phyloP scores from a whole-genome alignment of 495 filamentous ascomycete species.

The Ramalina intermedia region DNA sequence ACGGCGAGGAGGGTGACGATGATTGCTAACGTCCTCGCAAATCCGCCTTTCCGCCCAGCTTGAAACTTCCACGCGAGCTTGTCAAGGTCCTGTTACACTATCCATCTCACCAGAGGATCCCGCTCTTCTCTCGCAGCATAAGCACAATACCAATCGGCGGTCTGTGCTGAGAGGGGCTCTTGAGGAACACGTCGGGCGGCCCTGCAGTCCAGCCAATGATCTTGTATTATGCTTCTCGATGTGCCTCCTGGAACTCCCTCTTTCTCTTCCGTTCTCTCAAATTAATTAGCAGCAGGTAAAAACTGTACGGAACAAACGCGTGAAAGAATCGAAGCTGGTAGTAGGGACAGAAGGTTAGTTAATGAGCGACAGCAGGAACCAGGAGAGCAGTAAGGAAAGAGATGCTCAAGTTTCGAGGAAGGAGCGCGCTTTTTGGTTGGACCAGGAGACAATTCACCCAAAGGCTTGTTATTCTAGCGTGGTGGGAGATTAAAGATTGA shows the following conservation, averaged over 20 bases:
- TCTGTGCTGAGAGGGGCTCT: no score
- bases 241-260: no score
- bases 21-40: not conserved
- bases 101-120: no score
- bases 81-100: no score
- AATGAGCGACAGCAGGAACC: conserved; percentile 4
- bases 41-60: no score
- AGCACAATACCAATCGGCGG: no score
- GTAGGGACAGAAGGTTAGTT: not conserved
- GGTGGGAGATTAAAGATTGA: not conserved
- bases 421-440: conserved; percentile 1
- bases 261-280: not conserved
- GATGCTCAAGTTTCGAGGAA: not conserved
- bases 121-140: no score
- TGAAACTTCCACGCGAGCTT: no score
- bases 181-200: no score
- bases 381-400: not conserved
- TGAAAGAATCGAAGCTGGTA: conserved; percentile 1
- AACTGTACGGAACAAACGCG: not conserved
- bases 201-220: no score
- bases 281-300: not conserved
- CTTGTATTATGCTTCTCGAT: no score
- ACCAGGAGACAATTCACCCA: not conserved
- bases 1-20: not conserved
- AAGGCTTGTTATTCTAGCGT: not conserved